Evolutionary conservation across 805 yeast genomes (phyloP).

Genomic region (Candida khao-thaluensis): DNA sequence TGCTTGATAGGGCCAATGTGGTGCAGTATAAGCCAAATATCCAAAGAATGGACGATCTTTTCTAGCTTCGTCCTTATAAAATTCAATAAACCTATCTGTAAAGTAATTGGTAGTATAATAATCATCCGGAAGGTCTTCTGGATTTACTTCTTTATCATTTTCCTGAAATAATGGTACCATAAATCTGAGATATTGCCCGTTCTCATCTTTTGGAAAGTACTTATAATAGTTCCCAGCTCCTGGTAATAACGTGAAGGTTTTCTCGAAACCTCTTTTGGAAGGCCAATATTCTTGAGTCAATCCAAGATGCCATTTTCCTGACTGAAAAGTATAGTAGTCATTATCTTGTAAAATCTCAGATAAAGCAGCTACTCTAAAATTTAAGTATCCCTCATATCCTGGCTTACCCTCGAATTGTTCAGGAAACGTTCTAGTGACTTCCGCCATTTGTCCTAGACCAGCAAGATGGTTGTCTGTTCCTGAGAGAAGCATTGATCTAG

Average conservation of each 20-base stretch:
- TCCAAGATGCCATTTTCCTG: constrained; percentile 67
- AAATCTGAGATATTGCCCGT: constrained; percentile 30
- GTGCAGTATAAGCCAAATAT: constrained; percentile 57
- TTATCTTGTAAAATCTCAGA: constrained; percentile 49
- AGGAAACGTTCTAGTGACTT: constrained; percentile 38
- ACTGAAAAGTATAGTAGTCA: constrained; percentile 50
- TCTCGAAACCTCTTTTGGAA: constrained; percentile 48
- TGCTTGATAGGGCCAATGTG: constrained; percentile 69
- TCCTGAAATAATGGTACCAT: constrained; percentile 41
- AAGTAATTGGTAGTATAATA: constrained; percentile 46
- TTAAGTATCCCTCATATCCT: constrained; percentile 57
- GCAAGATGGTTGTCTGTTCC: constrained; percentile 65
- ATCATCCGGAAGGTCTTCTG: constrained; percentile 44
- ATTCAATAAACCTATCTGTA: constrained; percentile 44
- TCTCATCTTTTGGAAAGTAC: constrained; percentile 35
- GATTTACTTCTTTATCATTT: constrained; percentile 37
- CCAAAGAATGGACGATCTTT: constrained; percentile 54
- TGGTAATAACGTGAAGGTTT: constrained; percentile 49
- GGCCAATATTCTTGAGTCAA: constrained; percentile 49
- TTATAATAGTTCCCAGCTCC: constrained; percentile 61
- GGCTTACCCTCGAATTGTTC: constrained; percentile 44
- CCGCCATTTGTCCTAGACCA: constrained; percentile 59
- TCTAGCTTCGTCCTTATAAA: constrained; percentile 27
- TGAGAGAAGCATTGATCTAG: constrained; percentile 57
- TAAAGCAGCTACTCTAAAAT: constrained; percentile 50